Base-by-base conservation (phyloP, 768 basidiomycete species). In the Sporobolomyces pararoseus region DNA sequence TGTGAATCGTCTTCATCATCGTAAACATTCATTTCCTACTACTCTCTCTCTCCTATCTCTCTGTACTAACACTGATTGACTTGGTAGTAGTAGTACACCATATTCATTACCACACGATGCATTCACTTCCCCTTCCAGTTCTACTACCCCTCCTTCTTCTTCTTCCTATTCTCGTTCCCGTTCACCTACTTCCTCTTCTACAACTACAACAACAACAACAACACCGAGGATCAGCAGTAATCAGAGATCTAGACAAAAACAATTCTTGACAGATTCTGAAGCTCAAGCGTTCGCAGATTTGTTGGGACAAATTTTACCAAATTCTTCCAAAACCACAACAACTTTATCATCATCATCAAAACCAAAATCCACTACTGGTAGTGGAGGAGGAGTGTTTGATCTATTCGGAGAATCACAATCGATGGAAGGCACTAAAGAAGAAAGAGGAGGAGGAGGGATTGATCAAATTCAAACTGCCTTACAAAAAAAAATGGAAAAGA, bases 261-360 rank as follows among this genome's bases (percentile, higher is more conserved):
- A 73, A 39, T n/a, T 21, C 34, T 61, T 73, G 29, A 66, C 50
- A 16, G 44, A 61, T 27, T 44, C 60, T 0, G 72, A 73, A 47
- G 67, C 65, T 0, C 72, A 66, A 39, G 65, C 68, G 0, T 73
- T 73, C 52, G 72, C 67, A 46, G 68, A 73, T 50, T 50, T 73
- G 21, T 50, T 73, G n/a, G 65, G 61, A 7, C 63, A 69, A 51
- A 66, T 73, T 55, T 53, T 73, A 23, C 72, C 72, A 12, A 62
- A 57, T 31, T 68, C 71, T 42, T 42, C n/a, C 3, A 3, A 46
- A 16, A 52, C 25, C 0, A 12, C 50, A 2, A 9, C n/a, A 1
- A 4, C 54, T 12, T 34, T 57, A 3, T 4, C 44, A n/a, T 16
- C 42, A 23, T 0, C 5, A 3, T n/a, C 9, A 4, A 17, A 12